Conservation (phyloP, 2,329 filamentous ascomycete species). For the Xylaria sp. region DNA sequence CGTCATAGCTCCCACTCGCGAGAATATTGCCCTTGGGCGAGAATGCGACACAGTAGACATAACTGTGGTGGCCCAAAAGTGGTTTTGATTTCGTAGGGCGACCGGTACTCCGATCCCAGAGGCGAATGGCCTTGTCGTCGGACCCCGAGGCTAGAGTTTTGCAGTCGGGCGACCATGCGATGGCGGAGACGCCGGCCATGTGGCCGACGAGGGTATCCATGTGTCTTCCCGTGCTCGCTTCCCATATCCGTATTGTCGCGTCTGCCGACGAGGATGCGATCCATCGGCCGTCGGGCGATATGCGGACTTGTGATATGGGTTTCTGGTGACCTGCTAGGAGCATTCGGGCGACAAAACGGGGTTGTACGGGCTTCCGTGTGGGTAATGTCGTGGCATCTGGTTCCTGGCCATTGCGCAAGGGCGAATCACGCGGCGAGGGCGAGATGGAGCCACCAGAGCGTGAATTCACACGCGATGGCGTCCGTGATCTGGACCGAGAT, state of each 20-base stretch:
- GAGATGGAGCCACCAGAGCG: constrained; percentile 20
- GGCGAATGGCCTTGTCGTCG: constrained; percentile 90
- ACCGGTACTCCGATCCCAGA: constrained; percentile 74
- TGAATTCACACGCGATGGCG: constrained; percentile 15
- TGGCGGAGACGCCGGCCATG: constrained; percentile 82
- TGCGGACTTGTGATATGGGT: constrained; percentile 77
- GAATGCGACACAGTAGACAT: constrained; percentile 89
- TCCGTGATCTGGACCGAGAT: constrained; percentile 22
- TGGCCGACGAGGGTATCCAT: constrained; percentile 90
- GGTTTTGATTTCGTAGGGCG: constrained; percentile 51
- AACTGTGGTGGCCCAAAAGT: constrained; percentile 87
- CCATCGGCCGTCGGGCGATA: constrained; percentile 85
- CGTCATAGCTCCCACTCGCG: constrained; percentile 91
- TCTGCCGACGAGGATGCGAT: constrained; percentile 90
- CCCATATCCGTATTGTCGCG: constrained; percentile 87
- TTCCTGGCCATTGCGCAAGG: constrained; percentile 16
- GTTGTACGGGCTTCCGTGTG: constrained; percentile 45
- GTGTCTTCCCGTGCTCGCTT: constrained; percentile 68
- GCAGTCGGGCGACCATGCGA: constrained; percentile 92
- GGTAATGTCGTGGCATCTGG: constrained; percentile 27
- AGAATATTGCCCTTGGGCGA: constrained; percentile 98
- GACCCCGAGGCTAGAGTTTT: constrained; percentile 83
- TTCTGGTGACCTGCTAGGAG: constrained; percentile 72
- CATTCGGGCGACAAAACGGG: constrained; percentile 66
- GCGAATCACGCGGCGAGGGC: constrained; percentile 20